Conservation (phyloP, 345 rosid species). For the Nasturtium officinale region DNA sequence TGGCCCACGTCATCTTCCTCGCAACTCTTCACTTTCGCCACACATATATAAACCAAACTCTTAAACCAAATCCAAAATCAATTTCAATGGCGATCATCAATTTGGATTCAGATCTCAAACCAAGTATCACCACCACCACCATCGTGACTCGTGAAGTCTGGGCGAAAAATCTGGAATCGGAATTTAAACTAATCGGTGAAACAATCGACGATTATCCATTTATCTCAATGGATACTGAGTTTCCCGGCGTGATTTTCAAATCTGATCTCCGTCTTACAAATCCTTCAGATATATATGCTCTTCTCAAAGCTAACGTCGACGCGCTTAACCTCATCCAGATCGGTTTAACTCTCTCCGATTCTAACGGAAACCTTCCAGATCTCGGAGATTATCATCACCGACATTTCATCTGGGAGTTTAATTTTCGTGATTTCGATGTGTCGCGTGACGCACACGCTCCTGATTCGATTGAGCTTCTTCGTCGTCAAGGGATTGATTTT, state of each 20-base stretch:
- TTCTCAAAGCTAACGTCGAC: conserved; percentile 80
- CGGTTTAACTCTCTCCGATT: conserved; percentile 74
- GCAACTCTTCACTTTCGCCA: neutral
- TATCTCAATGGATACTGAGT: conserved; percentile 91
- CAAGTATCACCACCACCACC: neutral
- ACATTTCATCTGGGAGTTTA: conserved; percentile 80
- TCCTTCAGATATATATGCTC: conserved; percentile 60
- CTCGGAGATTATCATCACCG: conserved; percentile 42
- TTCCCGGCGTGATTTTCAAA: conserved; percentile 65
- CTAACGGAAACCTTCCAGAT: conserved; percentile 61
- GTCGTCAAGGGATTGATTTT: conserved; percentile 79
- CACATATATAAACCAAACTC: neutral
- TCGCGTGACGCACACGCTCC: conserved; percentile 71
- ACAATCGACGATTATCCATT: conserved; percentile 60
- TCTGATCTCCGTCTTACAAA: conserved; percentile 36
- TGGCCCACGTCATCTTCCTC: too few relatives aligned
- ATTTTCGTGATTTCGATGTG: conserved; percentile 72
- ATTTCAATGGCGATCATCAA: conserved; percentile 23
- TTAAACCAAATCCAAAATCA: neutral
- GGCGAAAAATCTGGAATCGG: conserved; percentile 67
- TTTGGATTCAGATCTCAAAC: conserved; percentile 23
- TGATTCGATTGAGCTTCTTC: conserved; percentile 70
- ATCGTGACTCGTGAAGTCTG: conserved; percentile 74
- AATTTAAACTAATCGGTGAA: conserved; percentile 62
- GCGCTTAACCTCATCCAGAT: conserved; percentile 77